Evolutionary conservation across 2,329 filamentous ascomycete species (phyloP).

Genomic region (Daldinia sp.): DNA sequence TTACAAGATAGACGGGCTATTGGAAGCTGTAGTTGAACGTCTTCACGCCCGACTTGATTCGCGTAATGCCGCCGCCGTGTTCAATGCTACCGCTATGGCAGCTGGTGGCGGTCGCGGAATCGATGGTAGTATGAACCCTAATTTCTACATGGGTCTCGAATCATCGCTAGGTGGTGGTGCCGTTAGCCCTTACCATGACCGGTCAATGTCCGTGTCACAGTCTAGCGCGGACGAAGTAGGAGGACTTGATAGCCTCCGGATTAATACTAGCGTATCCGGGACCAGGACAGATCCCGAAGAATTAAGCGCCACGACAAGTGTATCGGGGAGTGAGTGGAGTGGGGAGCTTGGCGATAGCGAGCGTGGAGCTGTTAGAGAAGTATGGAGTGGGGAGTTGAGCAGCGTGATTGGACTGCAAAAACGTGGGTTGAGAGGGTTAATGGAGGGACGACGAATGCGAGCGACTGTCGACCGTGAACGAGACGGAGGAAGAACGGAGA

Average conservation of each 20-base stretch:
- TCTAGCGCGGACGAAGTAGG: slow-evolving; percentile 46
- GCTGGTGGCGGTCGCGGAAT: slow-evolving; percentile 91
- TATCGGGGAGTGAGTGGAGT: slow-evolving; percentile 61
- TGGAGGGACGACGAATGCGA: slow-evolving; percentile 87
- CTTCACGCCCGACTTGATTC: slow-evolving; percentile 91
- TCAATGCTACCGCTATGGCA: slow-evolving; percentile 98
- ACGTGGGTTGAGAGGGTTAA: slow-evolving; percentile 87
- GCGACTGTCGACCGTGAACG: slow-evolving; percentile 52
- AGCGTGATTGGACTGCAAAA: slow-evolving; percentile 97
- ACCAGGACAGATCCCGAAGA: slow-evolving; percentile 58
- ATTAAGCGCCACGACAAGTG: slow-evolving; percentile 67
- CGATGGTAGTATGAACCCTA: slow-evolving; percentile 73
- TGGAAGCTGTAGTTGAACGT: slow-evolving; percentile 92
- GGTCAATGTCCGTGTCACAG: slow-evolving; percentile 50
- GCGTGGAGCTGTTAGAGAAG: slow-evolving; percentile 65
- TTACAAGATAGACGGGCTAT: slow-evolving; percentile 90
- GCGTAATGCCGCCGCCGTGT: slow-evolving; percentile 94
- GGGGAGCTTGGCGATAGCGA: slow-evolving; percentile 55
- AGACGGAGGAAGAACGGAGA: slow-evolving; percentile 49
- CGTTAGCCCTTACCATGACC: slow-evolving; percentile 43
- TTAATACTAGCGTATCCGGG: slow-evolving; percentile 67
- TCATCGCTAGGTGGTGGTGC: slow-evolving; percentile 45
- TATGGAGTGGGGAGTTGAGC: slow-evolving; percentile 86
- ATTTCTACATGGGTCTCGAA: slow-evolving; percentile 67
- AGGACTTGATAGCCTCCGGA: slow-evolving; percentile 58